These are phyloP conservation scores for Cladosporium sp. DNA, from an alignment of 2,329 filamentous ascomycete species.

Conservation along the genomic window DNA sequence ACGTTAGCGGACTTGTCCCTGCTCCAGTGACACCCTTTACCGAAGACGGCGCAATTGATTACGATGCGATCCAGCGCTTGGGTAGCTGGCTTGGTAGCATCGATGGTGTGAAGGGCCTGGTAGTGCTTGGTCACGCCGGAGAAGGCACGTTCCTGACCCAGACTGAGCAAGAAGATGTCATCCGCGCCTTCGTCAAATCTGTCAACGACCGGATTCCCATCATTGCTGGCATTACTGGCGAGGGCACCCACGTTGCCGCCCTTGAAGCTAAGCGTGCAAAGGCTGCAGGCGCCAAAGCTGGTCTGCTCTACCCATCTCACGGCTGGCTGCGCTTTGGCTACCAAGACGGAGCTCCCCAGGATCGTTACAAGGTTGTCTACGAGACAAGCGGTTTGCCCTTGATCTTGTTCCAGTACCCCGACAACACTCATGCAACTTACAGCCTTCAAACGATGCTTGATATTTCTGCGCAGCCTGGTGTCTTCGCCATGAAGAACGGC, in stretches of 20 bases:
- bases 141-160: slow-evolving; percentile 51
- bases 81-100: slow-evolving; percentile 52
- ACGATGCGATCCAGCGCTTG: slow-evolving; percentile 49
- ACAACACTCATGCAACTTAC: slow-evolving; percentile 51
- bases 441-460: slow-evolving; percentile 50
- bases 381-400: slow-evolving; percentile 47
- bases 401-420: slow-evolving; percentile 50
- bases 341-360: slow-evolving; percentile 49
- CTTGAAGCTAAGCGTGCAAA: slow-evolving; percentile 48
- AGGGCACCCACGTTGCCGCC: slow-evolving; percentile 50
- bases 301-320: slow-evolving; percentile 50
- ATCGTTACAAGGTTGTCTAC: slow-evolving; percentile 48
- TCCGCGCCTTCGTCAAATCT: slow-evolving; percentile 50
- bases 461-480: slow-evolving; percentile 48
- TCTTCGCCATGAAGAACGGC: slow-evolving; percentile 55
- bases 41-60: slow-evolving; percentile 45
- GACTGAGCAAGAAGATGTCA: slow-evolving; percentile 46
- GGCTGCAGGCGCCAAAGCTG: slow-evolving; percentile 48
- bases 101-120: slow-evolving; percentile 48
- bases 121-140: slow-evolving; percentile 51
- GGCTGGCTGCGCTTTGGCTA: slow-evolving; percentile 54
- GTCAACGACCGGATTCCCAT: slow-evolving; percentile 48
- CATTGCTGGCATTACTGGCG: slow-evolving; percentile 50
- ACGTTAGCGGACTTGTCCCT: slow-evolving; percentile 47
- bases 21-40: slow-evolving; percentile 52